Conservation (phyloP, 768 basidiomycete species). For the Termitomyces sp. region DNA sequence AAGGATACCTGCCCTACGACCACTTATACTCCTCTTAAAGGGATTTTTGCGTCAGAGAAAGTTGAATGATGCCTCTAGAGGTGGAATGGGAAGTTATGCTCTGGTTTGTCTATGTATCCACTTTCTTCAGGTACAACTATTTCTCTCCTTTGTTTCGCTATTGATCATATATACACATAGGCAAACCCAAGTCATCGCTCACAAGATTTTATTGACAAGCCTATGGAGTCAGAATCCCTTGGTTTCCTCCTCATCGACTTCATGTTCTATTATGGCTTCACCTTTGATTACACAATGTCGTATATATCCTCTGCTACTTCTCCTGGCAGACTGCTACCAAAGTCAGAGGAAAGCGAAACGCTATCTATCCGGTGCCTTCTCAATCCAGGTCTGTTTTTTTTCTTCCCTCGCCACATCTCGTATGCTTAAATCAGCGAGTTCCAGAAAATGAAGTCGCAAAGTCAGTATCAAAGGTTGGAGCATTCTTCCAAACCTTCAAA, state of each 20-base stretch:
- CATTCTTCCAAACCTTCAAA: constrained; percentile 29
- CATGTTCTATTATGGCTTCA: constrained; percentile 55
- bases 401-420: background rate
- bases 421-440: background rate
- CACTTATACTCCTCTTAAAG: constrained; percentile 60
- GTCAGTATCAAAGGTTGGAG: constrained; percentile 23
- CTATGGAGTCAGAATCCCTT: constrained; percentile 44
- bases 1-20: constrained; percentile 51
- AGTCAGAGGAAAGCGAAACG: constrained; percentile 16
- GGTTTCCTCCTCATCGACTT: constrained; percentile 61
- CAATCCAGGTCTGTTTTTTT: constrained; percentile 30
- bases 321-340: constrained; percentile 26
- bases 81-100: constrained; percentile 64
- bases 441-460: constrained; percentile 37
- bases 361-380: constrained; percentile 39
- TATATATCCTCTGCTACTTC: constrained; percentile 31
- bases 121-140: constrained; percentile 55
- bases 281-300: constrained; percentile 31
- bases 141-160: background rate
- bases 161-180: constrained; percentile 22
- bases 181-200: constrained; percentile 56
- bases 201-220: constrained; percentile 34
- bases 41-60: constrained; percentile 49
- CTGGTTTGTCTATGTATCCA: constrained; percentile 58
- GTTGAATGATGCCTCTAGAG: constrained; percentile 58